Conservation (phyloP, 495 filamentous ascomycete genomes). For the Daldinia concentrica region DNA sequence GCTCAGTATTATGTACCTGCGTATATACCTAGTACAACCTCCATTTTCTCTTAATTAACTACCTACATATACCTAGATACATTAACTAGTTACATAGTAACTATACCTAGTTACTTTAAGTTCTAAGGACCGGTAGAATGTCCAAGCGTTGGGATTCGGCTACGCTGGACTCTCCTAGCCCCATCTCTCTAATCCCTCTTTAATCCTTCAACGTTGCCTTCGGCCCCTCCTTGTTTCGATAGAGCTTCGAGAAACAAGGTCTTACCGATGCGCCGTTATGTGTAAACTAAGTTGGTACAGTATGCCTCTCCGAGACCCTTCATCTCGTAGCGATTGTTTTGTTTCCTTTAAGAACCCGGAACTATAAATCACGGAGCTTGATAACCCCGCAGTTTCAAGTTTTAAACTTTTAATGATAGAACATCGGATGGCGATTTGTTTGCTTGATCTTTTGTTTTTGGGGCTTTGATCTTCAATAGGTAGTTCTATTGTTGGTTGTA, state of each 20-base stretch:
- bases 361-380: conserved; percentile 24
- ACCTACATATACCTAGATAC: not conserved
- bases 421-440: conserved; percentile 11
- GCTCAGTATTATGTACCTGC: not conserved
- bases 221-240: conserved; percentile 37
- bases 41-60: no score
- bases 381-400: conserved; percentile 24
- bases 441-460: not conserved
- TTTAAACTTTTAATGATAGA: conserved; percentile 9
- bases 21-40: not conserved
- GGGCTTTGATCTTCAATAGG: not conserved
- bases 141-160: not conserved
- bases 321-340: conserved; percentile 34
- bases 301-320: conserved; percentile 20
- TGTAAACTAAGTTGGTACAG: conserved; percentile 10
- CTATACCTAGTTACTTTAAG: not conserved
- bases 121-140: not conserved
- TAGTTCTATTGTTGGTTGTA: not conserved
- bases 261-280: conserved; percentile 2
- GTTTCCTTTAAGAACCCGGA: conserved; percentile 9
- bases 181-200: conserved; percentile 21
- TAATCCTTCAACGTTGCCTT: conserved; percentile 27
- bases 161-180: conserved; percentile 7
- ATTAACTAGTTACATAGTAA: no score
- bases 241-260: conserved; percentile 38